A percentile compares a stretch with the other conserved stretches of the same genome.
These are phyloP conservation scores for Pascua sp. DNA, from an alignment of 1,284 basidiomycete species.

Conservation along the genomic window DNA sequence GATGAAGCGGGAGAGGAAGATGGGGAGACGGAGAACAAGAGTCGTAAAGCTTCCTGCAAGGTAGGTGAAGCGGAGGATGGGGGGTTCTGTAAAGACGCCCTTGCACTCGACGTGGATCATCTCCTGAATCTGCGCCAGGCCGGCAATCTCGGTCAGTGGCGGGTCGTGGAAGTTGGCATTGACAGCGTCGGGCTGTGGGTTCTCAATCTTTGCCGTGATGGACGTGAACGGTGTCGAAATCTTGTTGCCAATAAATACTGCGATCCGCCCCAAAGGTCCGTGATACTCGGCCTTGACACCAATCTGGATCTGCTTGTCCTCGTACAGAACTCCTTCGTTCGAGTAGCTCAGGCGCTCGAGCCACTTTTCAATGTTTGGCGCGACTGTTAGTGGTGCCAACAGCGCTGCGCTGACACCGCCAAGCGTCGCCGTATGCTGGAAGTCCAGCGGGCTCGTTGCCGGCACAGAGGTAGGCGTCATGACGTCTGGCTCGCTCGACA, in stretches of 20 bases:
- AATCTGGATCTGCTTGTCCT: conserved; percentile 91
- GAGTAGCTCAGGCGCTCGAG: conserved; percentile 78
- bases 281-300: conserved; percentile 96
- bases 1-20: conserved; percentile 86
- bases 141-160: conserved; percentile 66
- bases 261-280: conserved; percentile 82
- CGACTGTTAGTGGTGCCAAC: conserved; percentile 56
- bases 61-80: conserved; percentile 85
- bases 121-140: conserved; percentile 87
- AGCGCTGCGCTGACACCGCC: conserved; percentile 48
- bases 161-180: conserved; percentile 85
- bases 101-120: conserved; percentile 92
- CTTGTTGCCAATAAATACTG: conserved; percentile 96
- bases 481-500: conserved; percentile 12
- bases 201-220: conserved; percentile 78
- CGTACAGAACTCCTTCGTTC: conserved; percentile 87
- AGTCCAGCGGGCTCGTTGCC: conserved; percentile 8
- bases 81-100: conserved; percentile 70
- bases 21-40: conserved; percentile 76
- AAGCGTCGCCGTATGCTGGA: conserved; percentile 34
- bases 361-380: conserved; percentile 77
- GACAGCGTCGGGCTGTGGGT: conserved; percentile 68
- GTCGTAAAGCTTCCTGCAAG: conserved; percentile 87
- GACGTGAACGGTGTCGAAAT: conserved; percentile 78
- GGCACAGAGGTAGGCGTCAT: conserved; percentile 1